Evolutionary conservation across 1,284 basidiomycete species (phyloP), one percentile per base, ranked within the genome.

Genomic region (Cryptococcus amylolentus): DNA sequence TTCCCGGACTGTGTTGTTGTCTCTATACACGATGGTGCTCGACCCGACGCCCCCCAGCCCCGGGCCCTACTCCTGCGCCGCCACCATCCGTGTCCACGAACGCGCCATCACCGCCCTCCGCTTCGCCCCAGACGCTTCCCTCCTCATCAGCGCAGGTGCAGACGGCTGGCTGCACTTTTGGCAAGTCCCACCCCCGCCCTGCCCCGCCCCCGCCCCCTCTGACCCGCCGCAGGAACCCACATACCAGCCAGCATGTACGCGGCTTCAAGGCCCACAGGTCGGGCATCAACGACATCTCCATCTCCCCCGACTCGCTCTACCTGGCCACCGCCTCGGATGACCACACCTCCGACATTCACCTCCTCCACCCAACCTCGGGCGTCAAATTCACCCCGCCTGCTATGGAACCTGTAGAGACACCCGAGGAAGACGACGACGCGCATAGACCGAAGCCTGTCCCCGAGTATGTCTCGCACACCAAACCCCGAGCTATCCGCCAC

Each of bases 271-370:
- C 62, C 26, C 72, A 76, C 49, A 57, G 60, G 7, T 57, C 66
- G 1, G 71, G 71, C 1, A 84, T 96, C 57, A 92, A 90, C 52
- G 91, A 95, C 69, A 78, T 96, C 61, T 86, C 89, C 12, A 92
- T 92, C 86, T 91, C 91, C 0, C 79, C 79, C 42, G 88, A 93
- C 69, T 86, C 86, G 26, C 83, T 87, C 57, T 88, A 86, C 70
- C 75, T 97, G 40, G 90, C 91, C 0, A 90, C 89, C 46, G 92
- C 90, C 1, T 93, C 90, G 3, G 93, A 97, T 71, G 93, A 96
- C 75, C 88, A 87, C 63, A 86, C 86, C 0, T 83, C 93, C 50
- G 82, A 86, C 41, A 83, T 96, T 63, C 93, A 51, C 50, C 57
- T 45, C 20, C 57, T 62, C 27, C 47, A 41, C 26, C 61, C 61